phyloP scores from a whole-genome alignment of 2,329 filamentous ascomycete genomes.

The Neonectria neomacrospora region DNA sequence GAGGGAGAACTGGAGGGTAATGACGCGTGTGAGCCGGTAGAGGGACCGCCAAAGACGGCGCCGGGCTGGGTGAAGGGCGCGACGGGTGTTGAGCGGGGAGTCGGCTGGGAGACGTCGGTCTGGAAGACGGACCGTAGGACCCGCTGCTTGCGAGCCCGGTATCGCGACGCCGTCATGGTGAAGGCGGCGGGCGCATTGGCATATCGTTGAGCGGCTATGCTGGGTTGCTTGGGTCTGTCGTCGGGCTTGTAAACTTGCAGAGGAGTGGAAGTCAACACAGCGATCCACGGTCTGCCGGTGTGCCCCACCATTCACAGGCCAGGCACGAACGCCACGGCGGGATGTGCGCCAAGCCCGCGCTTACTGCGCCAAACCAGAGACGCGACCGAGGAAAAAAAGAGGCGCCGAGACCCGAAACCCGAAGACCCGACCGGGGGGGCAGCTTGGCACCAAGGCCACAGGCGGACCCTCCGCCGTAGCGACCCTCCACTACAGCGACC shows the following conservation, averaged over 20 bases:
- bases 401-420: constrained; percentile 4
- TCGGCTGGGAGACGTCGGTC: constrained; percentile 61
- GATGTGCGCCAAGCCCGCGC: constrained; percentile 27
- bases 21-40: constrained; percentile 41
- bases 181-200: constrained; percentile 34
- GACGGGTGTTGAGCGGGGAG: constrained; percentile 52
- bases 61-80: constrained; percentile 54
- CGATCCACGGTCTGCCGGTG: background rate
- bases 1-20: constrained; percentile 10
- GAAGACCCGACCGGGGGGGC: background rate
- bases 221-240: constrained; percentile 19
- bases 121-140: constrained; percentile 68
- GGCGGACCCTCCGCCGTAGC: background rate
- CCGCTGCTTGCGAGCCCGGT: constrained; percentile 60
- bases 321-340: constrained; percentile 9
- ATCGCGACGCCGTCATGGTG: constrained; percentile 55
- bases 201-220: constrained; percentile 21
- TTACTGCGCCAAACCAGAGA: constrained; percentile 30
- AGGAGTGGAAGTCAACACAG: constrained; percentile 11
- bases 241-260: background rate
- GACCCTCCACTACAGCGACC: background rate
- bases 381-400: constrained; percentile 16
- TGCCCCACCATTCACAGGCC: constrained; percentile 17
- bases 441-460: background rate
- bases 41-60: constrained; percentile 57